Base-by-base conservation (phyloP, 2,329 filamentous ascomycete genomes). In the Fusarium nematophilum region DNA sequence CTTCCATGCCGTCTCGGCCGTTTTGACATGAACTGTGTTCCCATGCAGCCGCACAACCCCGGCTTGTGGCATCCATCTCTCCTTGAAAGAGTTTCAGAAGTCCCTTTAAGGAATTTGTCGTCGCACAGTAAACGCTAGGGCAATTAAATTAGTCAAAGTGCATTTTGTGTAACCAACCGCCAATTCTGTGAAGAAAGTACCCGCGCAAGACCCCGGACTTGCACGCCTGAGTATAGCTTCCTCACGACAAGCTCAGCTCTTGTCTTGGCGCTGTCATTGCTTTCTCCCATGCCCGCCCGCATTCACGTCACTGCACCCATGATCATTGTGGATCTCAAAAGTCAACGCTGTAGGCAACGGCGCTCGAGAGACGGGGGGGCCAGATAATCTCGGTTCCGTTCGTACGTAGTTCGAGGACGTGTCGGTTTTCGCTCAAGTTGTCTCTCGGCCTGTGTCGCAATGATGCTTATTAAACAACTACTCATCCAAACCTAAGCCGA, bases 401-500 rank as follows among this genome's bases (percentile, higher is more conserved):
- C n/a, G n/a, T n/a, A n/a, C 18, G n/a, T 36, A 18, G 31, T 31
- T 42, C 45, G 23, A 49, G n/a, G 33, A 11, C 21, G 6, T 15
- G 26, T 25, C 26, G 26, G 25, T 25, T 30, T 33, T 27, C 10
- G 15, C 33, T 25, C 17, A 15, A 43, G 43, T 25, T 34, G 31
- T 33, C 25, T 18, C 39, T 38, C 33, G 26, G 46, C 46, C 38
- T 51, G 38, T 38, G 39, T 33, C 38, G 30, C 17, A 21, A 31
- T 45, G 6, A 31, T 33, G 17, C 27, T 31, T 15, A 14, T n/a
- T n/a, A n/a, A n/a, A n/a, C n/a, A 37, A 37, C 14, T 37, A 5
- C 23, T 83, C 75, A 86, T 56, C 83, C 82, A 78, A 89, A 89
- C 34, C 79, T 82, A 71, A 89, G 76, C 70, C 78, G 86, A 61